Conservation (phyloP, 805 yeast species). For the Yamadazyma sp. region DNA sequence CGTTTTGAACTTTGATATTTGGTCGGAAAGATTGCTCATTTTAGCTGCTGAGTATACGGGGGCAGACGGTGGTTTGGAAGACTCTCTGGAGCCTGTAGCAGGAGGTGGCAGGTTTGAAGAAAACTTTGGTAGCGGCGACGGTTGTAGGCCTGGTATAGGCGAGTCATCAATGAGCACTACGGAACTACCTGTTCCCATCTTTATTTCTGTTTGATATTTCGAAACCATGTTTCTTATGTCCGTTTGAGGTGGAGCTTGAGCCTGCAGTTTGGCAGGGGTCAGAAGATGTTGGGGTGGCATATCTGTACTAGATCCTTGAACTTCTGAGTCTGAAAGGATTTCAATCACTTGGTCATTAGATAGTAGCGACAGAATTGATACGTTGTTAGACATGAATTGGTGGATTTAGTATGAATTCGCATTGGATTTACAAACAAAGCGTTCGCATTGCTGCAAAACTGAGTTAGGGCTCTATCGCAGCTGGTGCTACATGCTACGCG, state of each 20-base stretch:
- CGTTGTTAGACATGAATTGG: constrained; percentile 22
- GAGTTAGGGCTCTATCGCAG: too few relatives aligned
- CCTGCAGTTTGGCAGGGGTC: too few relatives aligned
- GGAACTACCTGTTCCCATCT: constrained; percentile 11
- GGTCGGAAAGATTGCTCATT: constrained; percentile 19
- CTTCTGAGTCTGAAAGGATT: background rate
- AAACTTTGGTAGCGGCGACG: constrained; percentile 11
- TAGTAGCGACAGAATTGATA: constrained; percentile 34
- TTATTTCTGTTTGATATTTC: constrained; percentile 31
- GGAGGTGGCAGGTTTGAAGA: background rate
- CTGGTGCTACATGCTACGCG: too few relatives aligned
- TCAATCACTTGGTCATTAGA: constrained; percentile 5
- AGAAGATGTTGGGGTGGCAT: too few relatives aligned
- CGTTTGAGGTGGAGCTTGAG: background rate
- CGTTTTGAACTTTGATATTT: constrained; percentile 33
- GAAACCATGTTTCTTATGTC: constrained; percentile 23
- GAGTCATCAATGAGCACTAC: constrained; percentile 11
- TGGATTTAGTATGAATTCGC: too few relatives aligned
- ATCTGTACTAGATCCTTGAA: too few relatives aligned
- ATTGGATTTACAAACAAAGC: too few relatives aligned
- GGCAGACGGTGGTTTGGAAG: background rate
- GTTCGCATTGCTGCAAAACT: too few relatives aligned
- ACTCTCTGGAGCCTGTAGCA: background rate
- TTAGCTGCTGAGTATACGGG: constrained; percentile 1
- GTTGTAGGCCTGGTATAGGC: constrained; percentile 8